Conservation (phyloP, 257 asterid species). For the Solanum corneliomulleri region DNA sequence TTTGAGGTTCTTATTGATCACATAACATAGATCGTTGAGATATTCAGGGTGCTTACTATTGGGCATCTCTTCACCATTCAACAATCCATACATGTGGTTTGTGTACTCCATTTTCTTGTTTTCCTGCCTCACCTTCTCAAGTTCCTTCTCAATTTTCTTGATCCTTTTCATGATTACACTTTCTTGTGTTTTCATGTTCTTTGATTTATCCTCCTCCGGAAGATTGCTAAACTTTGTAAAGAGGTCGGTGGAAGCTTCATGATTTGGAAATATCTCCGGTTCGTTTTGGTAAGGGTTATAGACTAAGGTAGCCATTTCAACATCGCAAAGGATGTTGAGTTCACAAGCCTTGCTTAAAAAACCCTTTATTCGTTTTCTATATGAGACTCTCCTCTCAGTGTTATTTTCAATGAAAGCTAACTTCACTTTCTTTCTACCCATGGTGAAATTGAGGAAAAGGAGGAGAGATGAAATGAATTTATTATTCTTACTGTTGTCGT, state of each 20-base stretch:
- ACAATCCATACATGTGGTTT: not conserved
- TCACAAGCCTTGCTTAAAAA: not conserved
- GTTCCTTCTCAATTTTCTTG: not conserved
- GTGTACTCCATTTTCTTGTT: not conserved
- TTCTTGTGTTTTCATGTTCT: not conserved
- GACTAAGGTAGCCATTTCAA: not conserved
- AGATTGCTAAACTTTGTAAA: not conserved
- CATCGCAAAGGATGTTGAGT: not conserved
- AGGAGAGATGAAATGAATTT: not conserved
- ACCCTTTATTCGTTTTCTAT: not conserved
- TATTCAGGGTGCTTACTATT: not conserved
- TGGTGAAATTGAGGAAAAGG: not conserved
- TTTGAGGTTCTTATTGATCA: not conserved
- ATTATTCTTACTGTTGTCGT: not conserved
- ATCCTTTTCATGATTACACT: not conserved
- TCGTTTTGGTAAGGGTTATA: not conserved
- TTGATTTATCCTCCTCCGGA: not conserved
- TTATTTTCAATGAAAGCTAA: not conserved
- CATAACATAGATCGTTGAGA: not conserved
- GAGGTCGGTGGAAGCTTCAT: not conserved
- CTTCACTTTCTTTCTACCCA: not conserved
- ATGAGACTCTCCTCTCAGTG: not conserved
- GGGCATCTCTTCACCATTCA: not conserved
- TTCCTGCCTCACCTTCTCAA: not conserved
- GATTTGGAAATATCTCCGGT: not conserved